Percentiles rank a stretch among this genome's conserved stretches.
phyloP scores from a whole-genome alignment of 176 grass and related monocot genomes.

The Lolium multiflorum region DNA sequence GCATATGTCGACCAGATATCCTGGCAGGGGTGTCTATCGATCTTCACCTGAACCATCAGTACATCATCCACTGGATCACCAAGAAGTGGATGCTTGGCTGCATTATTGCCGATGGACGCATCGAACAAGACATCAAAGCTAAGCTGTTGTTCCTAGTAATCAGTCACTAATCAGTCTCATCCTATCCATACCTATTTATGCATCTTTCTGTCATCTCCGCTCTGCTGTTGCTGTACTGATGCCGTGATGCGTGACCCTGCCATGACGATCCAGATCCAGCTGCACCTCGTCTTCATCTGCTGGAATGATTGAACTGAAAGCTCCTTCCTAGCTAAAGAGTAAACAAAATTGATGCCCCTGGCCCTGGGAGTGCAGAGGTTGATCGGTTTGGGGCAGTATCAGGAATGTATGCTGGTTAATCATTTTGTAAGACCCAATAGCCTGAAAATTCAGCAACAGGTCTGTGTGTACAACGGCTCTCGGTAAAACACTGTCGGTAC shows the following conservation, averaged over 20 bases:
- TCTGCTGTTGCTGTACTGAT: background rate
- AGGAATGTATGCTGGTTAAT: background rate
- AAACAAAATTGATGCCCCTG: background rate
- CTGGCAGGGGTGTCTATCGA: background rate
- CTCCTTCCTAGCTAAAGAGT: background rate
- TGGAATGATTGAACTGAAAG: background rate
- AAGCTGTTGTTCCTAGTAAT: background rate
- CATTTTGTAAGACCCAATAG: background rate
- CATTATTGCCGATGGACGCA: constrained; percentile 18
- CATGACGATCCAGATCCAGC: constrained; percentile 12
- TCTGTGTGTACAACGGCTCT: background rate
- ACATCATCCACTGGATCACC: background rate
- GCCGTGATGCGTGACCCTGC: background rate
- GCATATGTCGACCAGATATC: background rate
- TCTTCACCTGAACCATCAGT: background rate
- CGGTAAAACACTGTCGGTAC: background rate
- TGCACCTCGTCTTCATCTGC: background rate
- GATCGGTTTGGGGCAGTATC: background rate
- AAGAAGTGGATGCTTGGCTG: background rate
- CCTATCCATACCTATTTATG: background rate
- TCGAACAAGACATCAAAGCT: background rate
- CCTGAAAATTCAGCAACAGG: background rate
- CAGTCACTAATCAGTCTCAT: constrained; percentile 5
- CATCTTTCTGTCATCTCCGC: constrained; percentile 11
- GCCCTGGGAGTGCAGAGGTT: background rate